Base-by-base conservation (phyloP, 2,329 filamentous ascomycete genomes). In the Ambrosiella xylebori region DNA sequence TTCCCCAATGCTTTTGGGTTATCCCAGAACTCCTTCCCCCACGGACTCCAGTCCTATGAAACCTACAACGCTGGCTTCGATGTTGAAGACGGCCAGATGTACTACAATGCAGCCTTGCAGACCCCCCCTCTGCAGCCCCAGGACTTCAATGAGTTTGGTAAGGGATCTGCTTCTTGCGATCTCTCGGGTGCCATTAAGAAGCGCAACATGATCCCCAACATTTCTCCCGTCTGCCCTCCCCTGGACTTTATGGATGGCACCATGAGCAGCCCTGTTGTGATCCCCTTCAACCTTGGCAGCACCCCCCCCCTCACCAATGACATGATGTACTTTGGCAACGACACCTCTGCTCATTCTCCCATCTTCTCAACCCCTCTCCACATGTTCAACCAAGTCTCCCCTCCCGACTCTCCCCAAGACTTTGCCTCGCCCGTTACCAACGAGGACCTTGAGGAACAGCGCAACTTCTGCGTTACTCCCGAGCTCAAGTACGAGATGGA, bases 401-500 rank as follows among this genome's bases (percentile, higher is more conserved):
- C 63, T 9, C 54, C 63, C 1, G 63, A 64, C 54, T 64, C 63
- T 35, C 63, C 59, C 8, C 12, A 55, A 15, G 57, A 56, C 49
- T 47, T 39, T 44, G 50, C 50, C 40, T 60, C 59, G 17, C 56
- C 59, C 38, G 39, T 40, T 51, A 56, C 27, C n/a, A 54, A 41
- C 19, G 59, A 58, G 27, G 59, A 58, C 38, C 35, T 54, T 11
- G 56, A 58, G 19, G 59, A 61, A 15, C 53, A 58, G 39, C 52
- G 49, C 67, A 41, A 27, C 50, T 15, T 37, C 9, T 57, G 27
- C 12, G 65, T 70, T 27, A 75, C 73, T 27, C 73, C 74, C 15
- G 71, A 71, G 57, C 73, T 70, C 65, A 70, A 70, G 62, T 66
- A 71, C 61, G 65, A 67, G 56, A 66, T 73, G 62, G 41, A 49